Evolutionary conservation across 805 yeast genomes (phyloP).

Genomic region (Pichia phayaonensis): DNA sequence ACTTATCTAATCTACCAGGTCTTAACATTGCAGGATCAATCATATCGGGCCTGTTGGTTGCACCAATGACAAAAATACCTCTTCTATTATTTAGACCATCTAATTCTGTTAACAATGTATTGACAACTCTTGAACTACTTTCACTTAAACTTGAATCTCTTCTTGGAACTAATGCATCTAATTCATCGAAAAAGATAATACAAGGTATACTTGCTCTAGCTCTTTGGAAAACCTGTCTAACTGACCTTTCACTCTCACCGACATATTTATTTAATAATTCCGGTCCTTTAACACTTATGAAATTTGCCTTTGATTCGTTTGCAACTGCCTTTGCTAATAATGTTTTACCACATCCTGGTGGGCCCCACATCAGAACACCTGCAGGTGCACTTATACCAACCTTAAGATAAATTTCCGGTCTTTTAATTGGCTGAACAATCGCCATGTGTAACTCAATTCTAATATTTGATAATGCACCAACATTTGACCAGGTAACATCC

Average conservation of each 20-base stretch:
- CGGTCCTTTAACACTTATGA: slow-evolving; percentile 93
- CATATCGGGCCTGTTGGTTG: slow-evolving; percentile 97
- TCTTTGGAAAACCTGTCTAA: slow-evolving; percentile 86
- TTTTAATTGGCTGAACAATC: slow-evolving; percentile 89
- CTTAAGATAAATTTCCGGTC: slow-evolving; percentile 80
- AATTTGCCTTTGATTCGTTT: slow-evolving; percentile 92
- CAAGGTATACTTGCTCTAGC: slow-evolving; percentile 95
- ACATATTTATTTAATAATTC: slow-evolving; percentile 92
- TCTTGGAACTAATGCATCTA: slow-evolving; percentile 92
- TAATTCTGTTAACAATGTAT: slow-evolving; percentile 85
- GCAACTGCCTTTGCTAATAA: slow-evolving; percentile 96
- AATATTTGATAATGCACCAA: slow-evolving; percentile 78
- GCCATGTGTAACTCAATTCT: slow-evolving; percentile 94
- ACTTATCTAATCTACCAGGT: slow-evolving; percentile 93
- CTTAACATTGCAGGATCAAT: slow-evolving; percentile 97
- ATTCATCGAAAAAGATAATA: slow-evolving; percentile 89
- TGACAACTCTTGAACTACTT: slow-evolving; percentile 87
- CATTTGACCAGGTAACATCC: slow-evolving; percentile 91
- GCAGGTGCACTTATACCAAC: slow-evolving; percentile 97
- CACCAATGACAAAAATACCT: slow-evolving; percentile 93
- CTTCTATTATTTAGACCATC: slow-evolving; percentile 91
- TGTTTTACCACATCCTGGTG: slow-evolving; percentile 99
- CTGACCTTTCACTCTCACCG: slow-evolving; percentile 90
- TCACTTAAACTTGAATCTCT: slow-evolving; percentile 86
- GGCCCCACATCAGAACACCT: slow-evolving; percentile 97